These are phyloP conservation scores for Capsella bursapastoris DNA, from an alignment of 345 rosid species.

Conservation along the genomic window DNA sequence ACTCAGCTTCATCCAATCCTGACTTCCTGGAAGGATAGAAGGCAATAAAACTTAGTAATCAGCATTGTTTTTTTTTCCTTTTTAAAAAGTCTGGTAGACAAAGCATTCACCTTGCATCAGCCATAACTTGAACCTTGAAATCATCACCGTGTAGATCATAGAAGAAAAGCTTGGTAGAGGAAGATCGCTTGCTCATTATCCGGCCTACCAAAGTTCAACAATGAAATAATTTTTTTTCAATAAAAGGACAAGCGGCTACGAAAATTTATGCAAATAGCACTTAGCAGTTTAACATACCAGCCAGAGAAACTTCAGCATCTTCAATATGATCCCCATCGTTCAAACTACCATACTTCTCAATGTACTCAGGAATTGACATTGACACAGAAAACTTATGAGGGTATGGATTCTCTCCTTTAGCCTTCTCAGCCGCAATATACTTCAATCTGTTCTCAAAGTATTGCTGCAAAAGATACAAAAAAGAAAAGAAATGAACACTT, in stretches of 20 bases:
- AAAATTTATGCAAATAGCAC: not conserved
- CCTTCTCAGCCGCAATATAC: conserved; percentile 69
- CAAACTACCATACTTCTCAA: conserved; percentile 61
- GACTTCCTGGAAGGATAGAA: conserved; percentile 65
- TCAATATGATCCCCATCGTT: conserved; percentile 76
- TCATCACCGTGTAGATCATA: conserved; percentile 81
- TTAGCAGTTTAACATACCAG: conserved; percentile 52
- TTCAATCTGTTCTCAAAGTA: conserved; percentile 80
- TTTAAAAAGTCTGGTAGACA: not conserved
- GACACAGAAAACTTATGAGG: conserved; percentile 79
- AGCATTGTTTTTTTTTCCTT: not conserved
- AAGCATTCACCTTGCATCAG: conserved; percentile 76
- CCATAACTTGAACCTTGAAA: conserved; percentile 92
- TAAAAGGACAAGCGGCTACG: not conserved
- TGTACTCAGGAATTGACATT: conserved; percentile 66
- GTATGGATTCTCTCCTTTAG: conserved; percentile 74
- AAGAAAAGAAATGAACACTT: not conserved
- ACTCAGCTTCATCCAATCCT: conserved; percentile 73
- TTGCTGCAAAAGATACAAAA: conserved; percentile 61
- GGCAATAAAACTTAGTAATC: not conserved
- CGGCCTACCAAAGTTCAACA: conserved; percentile 57
- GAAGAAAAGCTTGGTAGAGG: conserved; percentile 86
- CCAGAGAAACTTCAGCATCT: conserved; percentile 61
- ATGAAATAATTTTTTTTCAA: conserved; percentile 8
- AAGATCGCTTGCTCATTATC: conserved; percentile 88